A percentile compares a stretch with the other conserved stretches of the same genome.
These are phyloP conservation scores for Debaryomycetaceae sp. DNA, from an alignment of 1,139 yeast genomes.

Conservation along the genomic window DNA sequence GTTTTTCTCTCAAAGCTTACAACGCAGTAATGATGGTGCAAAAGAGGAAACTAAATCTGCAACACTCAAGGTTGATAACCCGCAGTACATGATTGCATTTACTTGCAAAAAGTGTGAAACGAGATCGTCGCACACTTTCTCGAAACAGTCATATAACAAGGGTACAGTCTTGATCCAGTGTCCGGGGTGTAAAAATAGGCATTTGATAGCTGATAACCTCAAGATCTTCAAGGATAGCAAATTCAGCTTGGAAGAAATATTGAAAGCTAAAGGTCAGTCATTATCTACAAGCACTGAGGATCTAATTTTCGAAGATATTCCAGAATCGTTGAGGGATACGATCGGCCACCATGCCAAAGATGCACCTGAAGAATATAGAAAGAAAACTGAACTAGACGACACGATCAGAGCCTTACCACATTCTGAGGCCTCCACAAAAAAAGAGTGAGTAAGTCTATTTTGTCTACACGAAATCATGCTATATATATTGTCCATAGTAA, in stretches of 20 bases:
- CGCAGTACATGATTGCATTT: conserved; percentile 82
- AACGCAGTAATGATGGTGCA: background rate
- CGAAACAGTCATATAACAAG: conserved; percentile 83
- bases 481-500: background rate
- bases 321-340: conserved; percentile 52
- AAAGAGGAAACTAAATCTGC: conserved; percentile 8
- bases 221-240: conserved; percentile 74
- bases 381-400: conserved; percentile 13
- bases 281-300: conserved; percentile 62
- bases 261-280: conserved; percentile 71
- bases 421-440: conserved; percentile 3
- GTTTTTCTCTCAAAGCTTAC: background rate
- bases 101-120: conserved; percentile 88
- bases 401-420: conserved; percentile 14
- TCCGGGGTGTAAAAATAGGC: conserved; percentile 86
- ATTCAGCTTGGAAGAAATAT: conserved; percentile 76
- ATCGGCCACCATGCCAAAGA: conserved; percentile 67
- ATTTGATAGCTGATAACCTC: conserved; percentile 88
- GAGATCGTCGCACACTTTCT: conserved; percentile 80
- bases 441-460: background rate
- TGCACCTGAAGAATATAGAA: conserved; percentile 45
- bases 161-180: conserved; percentile 92
- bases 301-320: conserved; percentile 69
- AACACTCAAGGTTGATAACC: conserved; percentile 52
- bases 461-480: background rate